Base-by-base conservation (phyloP, 352 stramenopile genomes). In the Stephanocyclus meneghinianus region DNA sequence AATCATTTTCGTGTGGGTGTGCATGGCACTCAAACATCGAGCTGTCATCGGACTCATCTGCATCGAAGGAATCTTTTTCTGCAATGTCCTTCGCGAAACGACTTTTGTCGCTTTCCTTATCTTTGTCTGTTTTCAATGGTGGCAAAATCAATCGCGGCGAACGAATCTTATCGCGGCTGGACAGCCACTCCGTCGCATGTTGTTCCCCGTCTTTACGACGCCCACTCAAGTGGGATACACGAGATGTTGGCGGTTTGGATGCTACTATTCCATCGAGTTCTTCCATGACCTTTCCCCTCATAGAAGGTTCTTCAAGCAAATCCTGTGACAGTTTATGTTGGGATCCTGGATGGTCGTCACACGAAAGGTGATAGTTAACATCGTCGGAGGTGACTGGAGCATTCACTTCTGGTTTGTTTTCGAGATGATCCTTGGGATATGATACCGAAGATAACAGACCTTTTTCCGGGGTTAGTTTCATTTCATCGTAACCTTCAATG, bases 391-490 rank as follows among this genome's bases (percentile, higher is more conserved):
- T 51, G 2, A 7, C 8, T 7, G 1, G 15, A 9, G 21, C 29
- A 32, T 48, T 50, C 11, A 45, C 29, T 63, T 42, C n/a, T 60
- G 21, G 3, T 15, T 21, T 45, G 26, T 44, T 9, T 63, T 63
- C 55, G 2, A 81, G 3, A 53, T 78, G 62, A 71, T 85, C 78
- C 42, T 78, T 72, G 0, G 78, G 78, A 60, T 85, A 85, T 2
- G 78, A 81, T 35, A 85, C 62, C 45, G 65, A 56, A 18, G 74
- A 50, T 21, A 61, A n/a, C 1, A 65, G 70, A 18, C 68, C 67
- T 59, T 73, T 69, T 57, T 76, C 64, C 8, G 73, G 78, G 32
- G 78, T 85, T n/a, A 78, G 67, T 40, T 85, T 85, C 57, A 85
- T 74, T 30, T 65, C 55, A 10, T 35, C 4, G n/a, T 10, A 21